phyloP scores from a whole-genome alignment of 2,329 filamentous ascomycete species.

The Colletotrichum tofieldiae region DNA sequence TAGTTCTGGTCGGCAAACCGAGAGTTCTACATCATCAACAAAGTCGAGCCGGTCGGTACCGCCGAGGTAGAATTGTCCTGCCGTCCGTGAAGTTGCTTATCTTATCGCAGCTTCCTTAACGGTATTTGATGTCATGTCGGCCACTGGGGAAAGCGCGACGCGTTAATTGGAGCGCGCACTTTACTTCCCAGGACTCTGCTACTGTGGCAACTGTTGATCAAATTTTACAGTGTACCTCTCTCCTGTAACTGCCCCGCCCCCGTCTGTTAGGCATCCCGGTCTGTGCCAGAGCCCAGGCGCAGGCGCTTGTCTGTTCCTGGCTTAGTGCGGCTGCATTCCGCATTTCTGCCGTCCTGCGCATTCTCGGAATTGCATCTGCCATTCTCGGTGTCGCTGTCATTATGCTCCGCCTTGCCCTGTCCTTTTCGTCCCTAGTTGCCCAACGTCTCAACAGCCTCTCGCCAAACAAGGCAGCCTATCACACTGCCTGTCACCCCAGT shows the following conservation, averaged over 20 bases:
- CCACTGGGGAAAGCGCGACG: slow-evolving; percentile 17
- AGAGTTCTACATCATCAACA: background rate
- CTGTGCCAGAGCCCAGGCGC: too few relatives aligned
- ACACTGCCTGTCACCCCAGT: background rate
- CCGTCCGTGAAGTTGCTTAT: slow-evolving; percentile 12
- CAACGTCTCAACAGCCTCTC: background rate
- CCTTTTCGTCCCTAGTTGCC: background rate
- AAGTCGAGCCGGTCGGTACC: background rate
- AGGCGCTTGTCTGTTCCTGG: background rate
- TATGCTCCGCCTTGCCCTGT: background rate
- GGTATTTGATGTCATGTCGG: slow-evolving; percentile 32
- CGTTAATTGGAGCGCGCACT: slow-evolving; percentile 32
- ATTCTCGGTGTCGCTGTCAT: slow-evolving; percentile 17
- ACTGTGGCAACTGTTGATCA: slow-evolving; percentile 16
- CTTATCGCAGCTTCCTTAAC: slow-evolving; percentile 23
- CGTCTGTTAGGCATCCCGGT: background rate
- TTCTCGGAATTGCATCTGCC: background rate
- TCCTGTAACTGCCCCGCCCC: background rate
- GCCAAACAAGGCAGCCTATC: background rate
- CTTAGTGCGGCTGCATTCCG: slow-evolving; percentile 1
- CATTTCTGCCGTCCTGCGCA: background rate
- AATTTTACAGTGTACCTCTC: background rate
- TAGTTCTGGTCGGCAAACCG: background rate
- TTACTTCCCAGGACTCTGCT: background rate
- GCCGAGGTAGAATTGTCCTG: slow-evolving; percentile 18